phyloP scores from a whole-genome alignment of 164 flowering plant genomes.

The Chimonanthus salicifolius region DNA sequence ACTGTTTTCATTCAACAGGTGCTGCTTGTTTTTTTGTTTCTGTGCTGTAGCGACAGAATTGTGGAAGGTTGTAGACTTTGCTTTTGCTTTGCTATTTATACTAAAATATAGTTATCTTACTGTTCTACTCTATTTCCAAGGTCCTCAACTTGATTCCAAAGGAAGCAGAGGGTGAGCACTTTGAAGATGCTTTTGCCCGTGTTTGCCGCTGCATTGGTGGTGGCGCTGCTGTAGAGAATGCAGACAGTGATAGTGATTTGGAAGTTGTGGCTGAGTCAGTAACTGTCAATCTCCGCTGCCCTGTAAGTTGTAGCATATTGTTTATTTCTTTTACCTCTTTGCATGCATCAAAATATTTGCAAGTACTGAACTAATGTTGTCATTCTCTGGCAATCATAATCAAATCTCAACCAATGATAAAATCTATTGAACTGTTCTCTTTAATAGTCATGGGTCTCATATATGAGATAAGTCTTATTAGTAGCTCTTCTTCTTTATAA shows the following conservation, averaged over 20 bases:
- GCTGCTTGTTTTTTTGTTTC: neutral
- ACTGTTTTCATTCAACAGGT: no score
- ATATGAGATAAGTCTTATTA: no score
- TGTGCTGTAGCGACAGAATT: neutral
- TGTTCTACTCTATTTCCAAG: constrained; percentile 26
- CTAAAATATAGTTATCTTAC: neutral
- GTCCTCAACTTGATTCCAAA: constrained; percentile 72
- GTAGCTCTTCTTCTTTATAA: no score
- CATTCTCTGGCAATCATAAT: neutral
- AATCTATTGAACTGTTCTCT: neutral
- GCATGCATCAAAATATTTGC: neutral
- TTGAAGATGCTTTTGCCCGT: constrained; percentile 93
- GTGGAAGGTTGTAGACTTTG: neutral
- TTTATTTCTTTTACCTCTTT: neutral
- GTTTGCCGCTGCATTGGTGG: constrained; percentile 91
- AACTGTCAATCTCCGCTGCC: constrained; percentile 83
- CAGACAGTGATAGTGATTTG: constrained; percentile 90
- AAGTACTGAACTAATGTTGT: neutral
- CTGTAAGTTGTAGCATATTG: constrained; percentile 48
- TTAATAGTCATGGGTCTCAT: neutral
- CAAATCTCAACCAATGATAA: neutral
- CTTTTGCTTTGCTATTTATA: neutral
- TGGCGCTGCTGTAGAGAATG: constrained; percentile 65
- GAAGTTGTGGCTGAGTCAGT: constrained; percentile 88
- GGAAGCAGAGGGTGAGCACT: constrained; percentile 71